Conservation (phyloP, 169 alveolate genomes). For the Toxoplasma gondii region DNA sequence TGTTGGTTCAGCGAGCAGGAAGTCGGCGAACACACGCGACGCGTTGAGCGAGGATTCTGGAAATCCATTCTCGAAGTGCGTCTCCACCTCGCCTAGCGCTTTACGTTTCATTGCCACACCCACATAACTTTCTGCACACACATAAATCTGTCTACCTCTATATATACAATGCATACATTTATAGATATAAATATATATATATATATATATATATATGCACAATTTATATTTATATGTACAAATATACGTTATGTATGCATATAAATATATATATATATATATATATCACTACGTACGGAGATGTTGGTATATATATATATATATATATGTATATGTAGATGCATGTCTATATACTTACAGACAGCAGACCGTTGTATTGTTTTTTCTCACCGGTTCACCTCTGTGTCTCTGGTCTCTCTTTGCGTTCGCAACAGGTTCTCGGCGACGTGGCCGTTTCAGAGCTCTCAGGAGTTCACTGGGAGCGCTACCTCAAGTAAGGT, state of each 20-base stretch:
- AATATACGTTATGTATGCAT: too few species aligned
- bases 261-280: too few species aligned
- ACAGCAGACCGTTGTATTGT: not conserved
- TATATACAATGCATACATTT: not conserved
- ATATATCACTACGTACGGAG: too few species aligned
- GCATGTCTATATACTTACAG: not conserved
- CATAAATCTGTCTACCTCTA: not conserved
- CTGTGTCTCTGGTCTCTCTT: not conserved
- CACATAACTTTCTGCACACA: not conserved
- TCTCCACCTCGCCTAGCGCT: not conserved
- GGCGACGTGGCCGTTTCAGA: constrained; percentile 50
- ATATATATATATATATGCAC: too few species aligned
- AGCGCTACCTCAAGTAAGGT: constrained; percentile 36
- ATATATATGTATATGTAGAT: not conserved
- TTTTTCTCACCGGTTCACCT: not conserved
- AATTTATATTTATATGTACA: too few species aligned
- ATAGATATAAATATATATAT: too few species aligned
- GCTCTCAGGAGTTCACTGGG: constrained; percentile 46
- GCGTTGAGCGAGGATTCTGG: constrained; percentile 71
- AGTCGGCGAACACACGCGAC: constrained; percentile 61
- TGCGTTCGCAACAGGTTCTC: constrained; percentile 1
- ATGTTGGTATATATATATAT: not conserved
- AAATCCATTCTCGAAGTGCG: constrained; percentile 60
- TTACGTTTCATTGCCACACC: not conserved
- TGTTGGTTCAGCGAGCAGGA: constrained; percentile 40